Base-by-base conservation (phyloP, 1,139 yeast species). In the Diutina sp. region DNA sequence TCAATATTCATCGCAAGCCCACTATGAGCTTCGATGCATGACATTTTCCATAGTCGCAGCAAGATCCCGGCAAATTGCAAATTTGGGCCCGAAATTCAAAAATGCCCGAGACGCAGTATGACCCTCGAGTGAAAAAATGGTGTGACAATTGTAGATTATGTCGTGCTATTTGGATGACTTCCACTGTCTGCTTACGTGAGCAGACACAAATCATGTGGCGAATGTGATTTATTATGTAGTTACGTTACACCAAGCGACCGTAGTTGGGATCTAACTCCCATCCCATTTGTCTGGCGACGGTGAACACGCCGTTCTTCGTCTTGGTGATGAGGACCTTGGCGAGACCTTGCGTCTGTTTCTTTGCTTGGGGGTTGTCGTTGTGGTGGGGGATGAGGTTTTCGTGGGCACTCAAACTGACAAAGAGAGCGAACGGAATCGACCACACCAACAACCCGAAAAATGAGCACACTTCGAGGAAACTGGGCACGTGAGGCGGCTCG, bases 391-490 rank as follows among this genome's bases (percentile, higher is more conserved):
- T 77, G 32, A 87, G 82, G 65, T 90, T 87, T 65, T 95, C 99
- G 60, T 90, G 88, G 6, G 98, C 98, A 67, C 96, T 87, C 59
- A 93, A 77, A 56, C 96, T 87, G 32, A 95, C 93, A 70, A 95
- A 91, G 60, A 95, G 76, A 2, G 97, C 85, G 69, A 93, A 90
- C 41, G 99, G 99, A 51, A 93, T 80, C 59, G 91, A 78, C 99
- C 99, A 93, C 14, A 93, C 85, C 64, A 95, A 85, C 51, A 93
- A 73, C 1, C 97, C 99, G 66, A 95, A 90, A 69, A 93, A 93
- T 4, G 97, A 87, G 32, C 97, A 89, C 3, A 93, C 89, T 66
- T 95, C 97, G 1, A 90, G 75, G 66, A 93, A 93, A 7, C 87
- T 76, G 0, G 96, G 95, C 59, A 88, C 80, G 56, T 80, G 79